These are phyloP conservation scores for Alternaria sp. DNA, from an alignment of 2,329 filamentous ascomycete genomes.

Conservation along the genomic window DNA sequence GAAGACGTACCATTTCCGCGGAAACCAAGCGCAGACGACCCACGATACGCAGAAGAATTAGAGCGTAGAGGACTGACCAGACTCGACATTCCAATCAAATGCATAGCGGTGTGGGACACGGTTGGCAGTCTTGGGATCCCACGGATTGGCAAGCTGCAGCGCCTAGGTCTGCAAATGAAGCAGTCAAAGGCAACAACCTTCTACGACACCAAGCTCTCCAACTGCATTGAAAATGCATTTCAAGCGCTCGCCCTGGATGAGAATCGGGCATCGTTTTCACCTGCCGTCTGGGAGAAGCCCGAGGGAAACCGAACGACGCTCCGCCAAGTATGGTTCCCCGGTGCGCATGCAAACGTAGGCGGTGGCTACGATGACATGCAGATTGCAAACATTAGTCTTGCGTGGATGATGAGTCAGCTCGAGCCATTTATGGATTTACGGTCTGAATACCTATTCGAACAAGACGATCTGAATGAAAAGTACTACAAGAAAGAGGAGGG, in stretches of 20 bases:
- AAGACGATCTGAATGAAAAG: conserved; percentile 56
- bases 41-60: conserved; percentile 56
- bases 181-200: conserved; percentile 55
- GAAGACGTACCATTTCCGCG: conserved; percentile 58
- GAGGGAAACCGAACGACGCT: conserved; percentile 56
- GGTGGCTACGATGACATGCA: conserved; percentile 58
- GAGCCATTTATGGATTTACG: conserved; percentile 59
- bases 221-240: conserved; percentile 62
- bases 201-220: conserved; percentile 57
- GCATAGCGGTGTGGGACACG: conserved; percentile 61
- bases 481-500: conserved; percentile 56
- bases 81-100: conserved; percentile 53
- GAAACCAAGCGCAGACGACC: conserved; percentile 56
- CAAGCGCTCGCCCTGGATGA: conserved; percentile 66
- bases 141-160: conserved; percentile 54
- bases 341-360: conserved; percentile 62
- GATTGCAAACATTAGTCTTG: conserved; percentile 61
- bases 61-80: conserved; percentile 46
- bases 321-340: conserved; percentile 66
- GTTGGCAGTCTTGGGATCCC: conserved; percentile 59
- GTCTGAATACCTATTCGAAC: conserved; percentile 58
- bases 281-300: conserved; percentile 62
- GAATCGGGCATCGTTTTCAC: conserved; percentile 59
- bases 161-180: conserved; percentile 46
- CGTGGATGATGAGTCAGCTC: conserved; percentile 66